Percentiles rank a stretch among this genome's conserved stretches.
Conservation (phyloP, 2,329 filamentous ascomycete species). For the Diaporthe destruens region DNA sequence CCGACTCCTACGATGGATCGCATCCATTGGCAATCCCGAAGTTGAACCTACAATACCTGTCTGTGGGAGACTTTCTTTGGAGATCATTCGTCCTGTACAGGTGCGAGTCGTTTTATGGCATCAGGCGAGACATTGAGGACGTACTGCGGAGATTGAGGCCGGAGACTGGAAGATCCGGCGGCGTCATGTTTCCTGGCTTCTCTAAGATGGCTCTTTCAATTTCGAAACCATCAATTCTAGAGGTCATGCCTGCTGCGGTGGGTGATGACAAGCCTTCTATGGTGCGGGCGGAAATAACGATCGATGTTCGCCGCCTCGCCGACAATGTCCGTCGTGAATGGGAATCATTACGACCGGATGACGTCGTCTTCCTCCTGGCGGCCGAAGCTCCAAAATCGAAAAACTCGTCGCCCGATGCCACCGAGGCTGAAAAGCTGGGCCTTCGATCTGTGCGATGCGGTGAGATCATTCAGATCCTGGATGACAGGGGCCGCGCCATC, state of each 20-base stretch:
- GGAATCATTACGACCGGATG: slow-evolving; percentile 88
- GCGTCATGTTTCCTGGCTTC: slow-evolving; percentile 82
- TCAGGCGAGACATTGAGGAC: slow-evolving; percentile 90
- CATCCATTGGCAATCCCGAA: slow-evolving; percentile 92
- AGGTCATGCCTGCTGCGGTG: slow-evolving; percentile 85
- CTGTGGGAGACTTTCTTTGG: slow-evolving; percentile 97
- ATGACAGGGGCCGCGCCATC: slow-evolving; percentile 83
- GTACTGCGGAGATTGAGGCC: slow-evolving; percentile 84
- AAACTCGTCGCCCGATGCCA: slow-evolving; percentile 64
- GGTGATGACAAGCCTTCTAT: slow-evolving; percentile 86
- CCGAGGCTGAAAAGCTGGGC: slow-evolving; percentile 72
- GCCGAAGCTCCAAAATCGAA: slow-evolving; percentile 73
- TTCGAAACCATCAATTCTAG: slow-evolving; percentile 85
- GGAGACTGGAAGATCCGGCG: slow-evolving; percentile 71
- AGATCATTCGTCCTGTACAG: slow-evolving; percentile 90
- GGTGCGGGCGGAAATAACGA: slow-evolving; percentile 85
- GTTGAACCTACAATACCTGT: slow-evolving; percentile 94
- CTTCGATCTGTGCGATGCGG: slow-evolving; percentile 82
- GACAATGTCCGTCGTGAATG: slow-evolving; percentile 85
- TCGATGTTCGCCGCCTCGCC: slow-evolving; percentile 85
- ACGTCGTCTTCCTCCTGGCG: slow-evolving; percentile 88
- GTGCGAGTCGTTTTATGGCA: slow-evolving; percentile 92
- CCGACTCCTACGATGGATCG: slow-evolving; percentile 89
- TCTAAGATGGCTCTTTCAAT: slow-evolving; percentile 94
- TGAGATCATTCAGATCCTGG: slow-evolving; percentile 86